These are phyloP conservation scores for Daldinia concentrica DNA, from an alignment of 495 filamentous ascomycete genomes.

Conservation along the genomic window DNA sequence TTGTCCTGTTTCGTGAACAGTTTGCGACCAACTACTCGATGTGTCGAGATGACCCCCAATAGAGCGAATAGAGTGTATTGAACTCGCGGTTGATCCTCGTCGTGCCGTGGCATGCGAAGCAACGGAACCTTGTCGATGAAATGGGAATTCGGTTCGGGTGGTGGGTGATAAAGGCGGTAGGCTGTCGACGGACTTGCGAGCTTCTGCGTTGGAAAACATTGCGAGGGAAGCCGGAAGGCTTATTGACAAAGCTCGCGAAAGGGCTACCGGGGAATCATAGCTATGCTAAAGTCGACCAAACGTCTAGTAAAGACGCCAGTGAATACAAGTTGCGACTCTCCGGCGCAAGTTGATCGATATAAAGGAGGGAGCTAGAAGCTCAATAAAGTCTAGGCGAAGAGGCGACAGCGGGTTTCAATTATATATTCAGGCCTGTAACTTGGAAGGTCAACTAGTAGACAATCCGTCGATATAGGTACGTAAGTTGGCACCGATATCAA, in stretches of 20 bases:
- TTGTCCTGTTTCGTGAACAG: conserved; percentile 78
- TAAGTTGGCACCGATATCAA: neutral
- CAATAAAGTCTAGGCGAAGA: neutral
- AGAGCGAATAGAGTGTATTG: conserved; percentile 69
- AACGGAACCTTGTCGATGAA: conserved; percentile 55
- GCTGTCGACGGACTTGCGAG: conserved; percentile 77
- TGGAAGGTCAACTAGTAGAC: neutral
- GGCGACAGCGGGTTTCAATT: neutral
- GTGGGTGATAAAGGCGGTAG: conserved; percentile 62
- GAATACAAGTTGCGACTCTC: conserved; percentile 12
- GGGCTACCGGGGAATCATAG: conserved; percentile 50
- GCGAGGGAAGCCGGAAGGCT: conserved; percentile 43
- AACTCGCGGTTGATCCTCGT: conserved; percentile 87
- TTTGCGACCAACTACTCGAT: conserved; percentile 60
- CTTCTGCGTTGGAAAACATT: conserved; percentile 71
- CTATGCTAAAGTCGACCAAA: conserved; percentile 31
- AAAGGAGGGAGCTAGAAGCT: conserved; percentile 10
- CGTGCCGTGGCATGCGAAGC: conserved; percentile 49
- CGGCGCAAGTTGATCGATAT: conserved; percentile 24
- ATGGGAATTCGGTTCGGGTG: conserved; percentile 68
- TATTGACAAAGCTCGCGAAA: conserved; percentile 43
- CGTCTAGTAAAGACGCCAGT: conserved; percentile 28
- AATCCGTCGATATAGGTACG: neutral
- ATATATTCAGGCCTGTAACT: neutral
- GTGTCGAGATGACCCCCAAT: conserved; percentile 79